These are phyloP conservation scores for Achaetomiella virescens DNA, from an alignment of 495 filamentous ascomycete species.

Conservation along the genomic window DNA sequence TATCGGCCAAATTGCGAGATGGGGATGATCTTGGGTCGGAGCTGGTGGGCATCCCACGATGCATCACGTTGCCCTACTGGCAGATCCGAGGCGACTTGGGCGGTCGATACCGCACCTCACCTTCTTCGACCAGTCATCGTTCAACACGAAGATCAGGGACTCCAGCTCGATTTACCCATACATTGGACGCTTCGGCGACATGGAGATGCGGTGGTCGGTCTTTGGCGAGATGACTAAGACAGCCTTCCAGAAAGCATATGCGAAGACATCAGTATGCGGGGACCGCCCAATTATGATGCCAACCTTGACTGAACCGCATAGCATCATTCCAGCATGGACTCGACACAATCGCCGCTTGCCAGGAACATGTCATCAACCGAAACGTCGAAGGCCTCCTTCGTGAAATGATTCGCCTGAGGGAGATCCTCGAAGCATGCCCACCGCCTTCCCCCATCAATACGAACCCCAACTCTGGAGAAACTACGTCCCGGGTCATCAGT, in stretches of 20 bases:
- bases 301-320: background rate
- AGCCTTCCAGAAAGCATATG: slow-evolving; percentile 42
- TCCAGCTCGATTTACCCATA: slow-evolving; percentile 43
- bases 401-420: slow-evolving; percentile 44
- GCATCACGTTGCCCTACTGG: slow-evolving; percentile 43
- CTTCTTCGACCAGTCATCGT: slow-evolving; percentile 46
- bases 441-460: slow-evolving; percentile 47
- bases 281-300: background rate
- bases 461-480: slow-evolving; percentile 46
- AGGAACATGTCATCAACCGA: slow-evolving; percentile 47
- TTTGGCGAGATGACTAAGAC: slow-evolving; percentile 46
- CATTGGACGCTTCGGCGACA: slow-evolving; percentile 43
- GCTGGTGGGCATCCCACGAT: slow-evolving; percentile 41
- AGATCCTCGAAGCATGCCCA: slow-evolving; percentile 46
- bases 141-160: slow-evolving; percentile 46
- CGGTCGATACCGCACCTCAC: slow-evolving; percentile 44
- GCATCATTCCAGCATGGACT: slow-evolving; percentile 41
- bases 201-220: slow-evolving; percentile 47
- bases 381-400: slow-evolving; percentile 43
- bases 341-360: slow-evolving; percentile 43
- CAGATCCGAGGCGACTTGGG: slow-evolving; percentile 42
- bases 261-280: slow-evolving; percentile 34
- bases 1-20: slow-evolving; percentile 40
- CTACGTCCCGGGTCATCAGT: slow-evolving; percentile 38
- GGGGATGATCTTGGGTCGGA: slow-evolving; percentile 46